Evolutionary conservation across 208 protist species (phyloP), one percentile per base, ranked within the genome.

Genomic region (Trypanosoma boissoni): DNA sequence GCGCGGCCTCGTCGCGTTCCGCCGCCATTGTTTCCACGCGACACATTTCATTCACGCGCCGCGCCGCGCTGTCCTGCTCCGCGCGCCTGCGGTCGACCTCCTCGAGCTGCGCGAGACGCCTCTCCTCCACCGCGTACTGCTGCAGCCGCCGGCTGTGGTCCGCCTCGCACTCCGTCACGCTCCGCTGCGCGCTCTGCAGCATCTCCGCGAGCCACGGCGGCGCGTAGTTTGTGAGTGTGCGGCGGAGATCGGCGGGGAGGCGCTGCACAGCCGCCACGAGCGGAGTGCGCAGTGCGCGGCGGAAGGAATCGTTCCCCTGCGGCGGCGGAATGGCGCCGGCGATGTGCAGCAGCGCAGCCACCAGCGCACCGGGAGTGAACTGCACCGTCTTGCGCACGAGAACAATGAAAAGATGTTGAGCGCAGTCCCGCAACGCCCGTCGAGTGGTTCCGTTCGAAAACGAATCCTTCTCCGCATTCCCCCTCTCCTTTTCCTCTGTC

Each of bases 71-170:
- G 5, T 66, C 57, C 49, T 59, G 52, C 48, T 55, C 36, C 28
- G 34, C 39, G 21, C 49, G 34, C 37, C 48, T 54, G 2, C 20
- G 23, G 31, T 62, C 26, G 14, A 21, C 48, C 16, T 70, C 52
- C 6, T 50, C 73, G 43, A 51, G 12, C 29, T 62, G 45, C 48
- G 52, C 58, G 14, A 67, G 9, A 12, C 48, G 50, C 20, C 75
- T 67, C 51, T 91, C 80, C 45, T 88, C 72, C 44, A 71, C 58
- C 56, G 86, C 84, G 34, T 78, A 88, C 67, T 81, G 70, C 14
- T 68, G 59, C 46, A 88, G 76, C 26, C 72, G 64, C 21, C 67
- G 73, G 41, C 80, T 75, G 62, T 88, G 75, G 34, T 80, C 68
- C 7, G 54, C 72, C 26, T 85, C 46, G 54, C 52, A 74, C 27